Base-by-base conservation (phyloP, 805 yeast genomes). In the Ogataea angusta region DNA sequence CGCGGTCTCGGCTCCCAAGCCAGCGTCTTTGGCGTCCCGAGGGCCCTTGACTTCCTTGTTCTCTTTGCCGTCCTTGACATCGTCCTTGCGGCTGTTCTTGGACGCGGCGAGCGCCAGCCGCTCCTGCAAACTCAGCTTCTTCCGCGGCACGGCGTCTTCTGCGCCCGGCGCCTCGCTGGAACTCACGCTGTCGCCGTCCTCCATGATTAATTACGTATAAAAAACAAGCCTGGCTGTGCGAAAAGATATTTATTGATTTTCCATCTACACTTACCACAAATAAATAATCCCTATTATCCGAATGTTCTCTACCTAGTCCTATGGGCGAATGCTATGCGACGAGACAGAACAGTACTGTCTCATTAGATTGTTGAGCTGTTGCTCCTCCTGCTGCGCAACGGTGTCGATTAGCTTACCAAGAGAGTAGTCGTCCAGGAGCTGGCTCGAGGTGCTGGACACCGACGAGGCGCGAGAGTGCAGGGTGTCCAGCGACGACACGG, bases 51-150 rank as follows among this genome's bases (percentile, higher is more conserved):
- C 23, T 10, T 23, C 40, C 12, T 37, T 27, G 34, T 36, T 30
- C 24, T 38, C 30, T 26, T 30, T 46, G 42, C 7, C n/a, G 17
- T n/a, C 25, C 30, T 33, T 22, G 29, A 9, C 18, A 13, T 21
- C 27, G 19, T 36, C 36, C 14, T 46, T 31, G 2, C 40, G n/a
- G 13, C 49, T 45, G 32, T 62, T 66, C 38, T 59, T 61, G 23
- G 68, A 68, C 6, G 95, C 88, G 1, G 96, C 96, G 46, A 80
- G 62, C 2, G 93, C 95, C 38, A 90, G 69, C 46, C 97, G 70
- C 54, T 90, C 96, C 54, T 87, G 95, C 50, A 91, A 68, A 0
- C 95, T 80, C 14, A 86, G 64, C 47, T 90, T 70, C 58, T 82
- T 83, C 49, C 69, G 72, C 22, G 70, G 62, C 21, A 33, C 30